These are phyloP conservation scores for Phytopythium cucurbitacearum DNA, from an alignment of 352 stramenopile genomes.

Conservation along the genomic window DNA sequence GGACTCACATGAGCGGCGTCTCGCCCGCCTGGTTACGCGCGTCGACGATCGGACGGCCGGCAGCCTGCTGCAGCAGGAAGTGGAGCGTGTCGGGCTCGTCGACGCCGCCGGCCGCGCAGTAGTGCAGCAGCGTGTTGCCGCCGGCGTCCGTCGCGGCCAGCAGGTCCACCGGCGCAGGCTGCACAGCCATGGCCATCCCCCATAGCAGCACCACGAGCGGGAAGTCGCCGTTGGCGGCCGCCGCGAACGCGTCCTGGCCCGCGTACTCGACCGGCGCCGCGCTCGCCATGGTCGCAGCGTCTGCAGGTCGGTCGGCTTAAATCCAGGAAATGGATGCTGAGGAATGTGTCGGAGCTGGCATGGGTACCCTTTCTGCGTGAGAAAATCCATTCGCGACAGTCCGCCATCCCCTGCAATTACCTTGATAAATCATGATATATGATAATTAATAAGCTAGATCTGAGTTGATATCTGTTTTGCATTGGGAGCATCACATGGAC, in stretches of 20 bases:
- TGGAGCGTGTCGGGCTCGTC: slow-evolving; percentile 67
- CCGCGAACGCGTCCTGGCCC: slow-evolving; percentile 70
- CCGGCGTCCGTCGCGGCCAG: slow-evolving; percentile 34
- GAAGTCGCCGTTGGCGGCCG: slow-evolving; percentile 77
- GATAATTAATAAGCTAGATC: too few species aligned
- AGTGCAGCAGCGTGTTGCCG: slow-evolving; percentile 62
- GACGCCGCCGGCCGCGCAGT: slow-evolving; percentile 38
- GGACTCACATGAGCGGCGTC: slow-evolving; percentile 69
- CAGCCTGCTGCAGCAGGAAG: slow-evolving; percentile 74
- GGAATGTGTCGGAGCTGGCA: too few species aligned
- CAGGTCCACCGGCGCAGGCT: slow-evolving; percentile 48
- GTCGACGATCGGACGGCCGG: slow-evolving; percentile 33
- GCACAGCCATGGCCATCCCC: slow-evolving; percentile 76
- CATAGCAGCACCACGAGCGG: slow-evolving; percentile 81
- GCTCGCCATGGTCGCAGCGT: neutral
- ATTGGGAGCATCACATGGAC: too few species aligned
- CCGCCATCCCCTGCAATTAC: too few species aligned
- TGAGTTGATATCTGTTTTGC: too few species aligned
- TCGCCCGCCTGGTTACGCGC: slow-evolving; percentile 52
- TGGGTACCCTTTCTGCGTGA: too few species aligned
- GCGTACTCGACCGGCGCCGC: slow-evolving; percentile 66
- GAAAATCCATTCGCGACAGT: too few species aligned
- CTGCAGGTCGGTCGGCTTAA: neutral
- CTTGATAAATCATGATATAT: too few species aligned
- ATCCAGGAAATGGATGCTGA: neutral